A percentile compares a stretch with the other conserved stretches of the same genome.
Conservation (phyloP, 306 rosid species). For the Trifolium pratense region DNA sequence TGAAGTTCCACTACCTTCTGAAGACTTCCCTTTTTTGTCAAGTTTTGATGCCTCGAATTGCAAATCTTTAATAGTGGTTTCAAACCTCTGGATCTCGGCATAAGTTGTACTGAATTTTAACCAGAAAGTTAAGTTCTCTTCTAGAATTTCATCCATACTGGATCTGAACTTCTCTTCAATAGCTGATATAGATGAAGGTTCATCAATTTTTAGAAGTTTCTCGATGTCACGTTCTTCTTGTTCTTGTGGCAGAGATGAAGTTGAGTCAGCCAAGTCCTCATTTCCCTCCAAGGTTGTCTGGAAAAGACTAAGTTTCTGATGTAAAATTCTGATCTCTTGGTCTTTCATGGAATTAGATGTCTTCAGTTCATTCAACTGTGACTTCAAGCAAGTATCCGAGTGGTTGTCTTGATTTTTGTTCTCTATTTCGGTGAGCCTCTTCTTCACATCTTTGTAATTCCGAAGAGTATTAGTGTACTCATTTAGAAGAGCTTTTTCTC, state of each 20-base stretch:
- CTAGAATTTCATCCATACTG: constrained; percentile 79
- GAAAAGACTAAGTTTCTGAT: constrained; percentile 66
- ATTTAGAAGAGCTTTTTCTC: constrained; percentile 63
- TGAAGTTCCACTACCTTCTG: constrained; percentile 51
- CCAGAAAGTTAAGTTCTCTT: constrained; percentile 92
- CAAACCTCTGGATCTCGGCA: constrained; percentile 73
- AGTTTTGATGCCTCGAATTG: constrained; percentile 60
- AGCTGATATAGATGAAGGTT: constrained; percentile 52
- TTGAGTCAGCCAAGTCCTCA: constrained; percentile 44
- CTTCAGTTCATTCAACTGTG: constrained; percentile 68
- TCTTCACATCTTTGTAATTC: constrained; percentile 81
- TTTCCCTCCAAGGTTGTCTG: constrained; percentile 58
- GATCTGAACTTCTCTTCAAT: constrained; percentile 72
- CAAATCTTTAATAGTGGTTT: constrained; percentile 69
- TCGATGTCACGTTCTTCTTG: constrained; percentile 39
- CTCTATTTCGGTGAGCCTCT: constrained; percentile 68
- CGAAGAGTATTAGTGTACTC: constrained; percentile 88
- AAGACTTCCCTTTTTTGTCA: constrained; percentile 49
- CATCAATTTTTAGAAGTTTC: constrained; percentile 41
- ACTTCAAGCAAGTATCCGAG: constrained; percentile 48
- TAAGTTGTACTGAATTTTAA: constrained; percentile 73
- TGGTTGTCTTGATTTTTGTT: constrained; percentile 50
- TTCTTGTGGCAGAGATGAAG: constrained; percentile 11
- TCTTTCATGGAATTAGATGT: constrained; percentile 68
- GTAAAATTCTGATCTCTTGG: constrained; percentile 77